phyloP scores from a whole-genome alignment of 2,329 filamentous ascomycete species.

The Cladophialophora bantiana region DNA sequence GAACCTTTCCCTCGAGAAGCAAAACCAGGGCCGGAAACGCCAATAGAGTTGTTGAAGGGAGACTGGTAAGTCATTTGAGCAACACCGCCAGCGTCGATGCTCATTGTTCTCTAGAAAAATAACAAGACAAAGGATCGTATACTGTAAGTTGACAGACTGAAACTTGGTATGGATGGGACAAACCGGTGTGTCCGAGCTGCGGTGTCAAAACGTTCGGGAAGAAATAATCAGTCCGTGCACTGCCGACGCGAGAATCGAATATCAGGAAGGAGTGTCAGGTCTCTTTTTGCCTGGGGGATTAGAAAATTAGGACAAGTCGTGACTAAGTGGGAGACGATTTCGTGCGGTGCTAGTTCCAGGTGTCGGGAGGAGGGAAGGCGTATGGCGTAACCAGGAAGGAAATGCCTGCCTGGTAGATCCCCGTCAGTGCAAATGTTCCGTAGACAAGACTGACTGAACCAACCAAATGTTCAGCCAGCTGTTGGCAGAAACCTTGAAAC shows the following conservation, averaged over 20 bases:
- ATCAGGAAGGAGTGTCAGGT: constrained; percentile 17
- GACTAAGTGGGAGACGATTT: constrained; percentile 18
- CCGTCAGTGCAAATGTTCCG: constrained; percentile 12
- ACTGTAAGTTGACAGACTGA: constrained; percentile 21
- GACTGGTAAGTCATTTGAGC: constrained; percentile 97
- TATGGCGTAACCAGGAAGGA: constrained; percentile 20
- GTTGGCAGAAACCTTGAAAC: constrained; percentile 26
- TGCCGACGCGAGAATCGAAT: constrained; percentile 31
- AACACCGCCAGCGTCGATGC: constrained; percentile 95
- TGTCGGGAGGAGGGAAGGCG: constrained; percentile 4
- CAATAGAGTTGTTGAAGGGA: constrained; percentile 72
- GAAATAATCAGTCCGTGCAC: constrained; percentile 25
- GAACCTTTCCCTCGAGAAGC: constrained; percentile 84
- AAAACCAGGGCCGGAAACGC: constrained; percentile 79
- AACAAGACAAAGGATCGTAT: constrained; percentile 18
- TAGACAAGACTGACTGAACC: constrained; percentile 11
- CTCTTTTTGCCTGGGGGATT: constrained; percentile 27
- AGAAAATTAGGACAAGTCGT: constrained; percentile 30
- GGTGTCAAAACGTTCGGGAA: constrained; percentile 9
- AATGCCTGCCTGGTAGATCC: constrained; percentile 21
- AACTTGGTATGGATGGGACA: constrained; percentile 6
- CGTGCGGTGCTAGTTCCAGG: constrained; percentile 1
- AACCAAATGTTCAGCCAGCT: constrained; percentile 37
- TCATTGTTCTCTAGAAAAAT: constrained; percentile 36
- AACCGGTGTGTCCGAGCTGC: constrained; percentile 18